A percentile compares a stretch with the other conserved stretches of the same genome.
Conservation (phyloP, 2,329 filamentous ascomycete genomes). For the Colletotrichum lini region DNA sequence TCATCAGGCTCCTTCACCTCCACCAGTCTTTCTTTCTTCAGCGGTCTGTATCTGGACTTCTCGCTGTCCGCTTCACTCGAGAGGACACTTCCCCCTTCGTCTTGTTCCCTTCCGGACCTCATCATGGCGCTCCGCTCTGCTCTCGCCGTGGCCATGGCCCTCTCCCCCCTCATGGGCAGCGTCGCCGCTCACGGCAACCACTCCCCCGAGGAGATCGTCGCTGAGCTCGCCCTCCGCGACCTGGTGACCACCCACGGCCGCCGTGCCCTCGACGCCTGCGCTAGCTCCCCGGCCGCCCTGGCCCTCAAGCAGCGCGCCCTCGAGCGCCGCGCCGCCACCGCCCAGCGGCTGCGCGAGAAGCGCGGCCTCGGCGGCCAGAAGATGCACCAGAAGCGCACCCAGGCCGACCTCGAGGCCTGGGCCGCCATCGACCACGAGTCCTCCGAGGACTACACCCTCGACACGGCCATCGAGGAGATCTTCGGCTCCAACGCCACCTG, state of each 20-base stretch:
- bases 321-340: constrained; percentile 56
- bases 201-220: constrained; percentile 47
- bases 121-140: constrained; percentile 34
- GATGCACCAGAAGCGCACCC: constrained; percentile 51
- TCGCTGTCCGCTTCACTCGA: neutral
- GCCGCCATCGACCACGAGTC: constrained; percentile 53
- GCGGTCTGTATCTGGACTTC: neutral
- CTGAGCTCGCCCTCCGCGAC: constrained; percentile 53
- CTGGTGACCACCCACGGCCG: constrained; percentile 51
- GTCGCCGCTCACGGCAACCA: constrained; percentile 52
- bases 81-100: neutral
- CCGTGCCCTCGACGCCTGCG: constrained; percentile 58
- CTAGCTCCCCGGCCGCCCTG: constrained; percentile 54
- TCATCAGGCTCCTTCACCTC: constrained; percentile 29
- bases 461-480: constrained; percentile 50
- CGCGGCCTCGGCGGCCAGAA: constrained; percentile 50
- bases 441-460: constrained; percentile 48
- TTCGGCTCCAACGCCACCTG: constrained; percentile 41
- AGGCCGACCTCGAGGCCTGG: constrained; percentile 52
- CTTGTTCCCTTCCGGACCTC: neutral
- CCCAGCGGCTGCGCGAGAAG: constrained; percentile 56
- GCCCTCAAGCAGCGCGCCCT: constrained; percentile 57
- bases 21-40: constrained; percentile 16
- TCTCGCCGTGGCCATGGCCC: constrained; percentile 31
- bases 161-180: constrained; percentile 44